Base-by-base conservation (phyloP, 192 early-diverging fungal genomes). In the Nowakowskiella sp. region DNA sequence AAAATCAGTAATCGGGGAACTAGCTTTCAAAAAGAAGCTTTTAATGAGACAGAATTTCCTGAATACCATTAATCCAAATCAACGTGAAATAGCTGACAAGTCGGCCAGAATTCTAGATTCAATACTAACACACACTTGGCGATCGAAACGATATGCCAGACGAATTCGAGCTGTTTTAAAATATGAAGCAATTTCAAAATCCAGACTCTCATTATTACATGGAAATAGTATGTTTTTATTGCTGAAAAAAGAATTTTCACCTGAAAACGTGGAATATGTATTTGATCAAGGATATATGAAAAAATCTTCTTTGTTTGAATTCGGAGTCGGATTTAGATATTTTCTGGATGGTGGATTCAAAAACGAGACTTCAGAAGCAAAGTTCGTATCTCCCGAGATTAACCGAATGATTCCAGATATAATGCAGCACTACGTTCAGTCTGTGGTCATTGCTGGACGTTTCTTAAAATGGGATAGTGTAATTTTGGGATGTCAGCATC, bases 381-480 rank as follows among this genome's bases (percentile, higher is more conserved):
- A 21, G 66, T 57, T 3, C 5, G 42, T 1, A 27, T 53, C 19
- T 19, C 13, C 64, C 2, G 62, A 64, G 27, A 21, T 29, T 26
- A 30, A 49, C 24, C 52, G 49, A 22, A 47, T 45, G 44, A 53
- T 56, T 36, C 28, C 31, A 4, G 74, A 77, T 8, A 57, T 57
- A 24, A 48, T 70, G 19, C 74, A 77, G 52, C 21, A 31, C 7
- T 55, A 68, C 44, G 67, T 65, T 9, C 74, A 77, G 36, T 56
- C 67, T 8, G 44, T 66, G 42, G 60, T 64, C n/a, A 53, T 70
- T 24, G 61, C 70, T 3, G 16, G 51, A 4, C 54, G 74, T 42
- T 52, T 62, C 1, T 51, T 48, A 10, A 29, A 57, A 13, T 67
- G 64, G 62, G 42, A 44, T 2, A 50, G 61, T 22, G 63, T 72